These are phyloP conservation scores for Trametes punicea DNA, from an alignment of 768 basidiomycete genomes.

Conservation along the genomic window DNA sequence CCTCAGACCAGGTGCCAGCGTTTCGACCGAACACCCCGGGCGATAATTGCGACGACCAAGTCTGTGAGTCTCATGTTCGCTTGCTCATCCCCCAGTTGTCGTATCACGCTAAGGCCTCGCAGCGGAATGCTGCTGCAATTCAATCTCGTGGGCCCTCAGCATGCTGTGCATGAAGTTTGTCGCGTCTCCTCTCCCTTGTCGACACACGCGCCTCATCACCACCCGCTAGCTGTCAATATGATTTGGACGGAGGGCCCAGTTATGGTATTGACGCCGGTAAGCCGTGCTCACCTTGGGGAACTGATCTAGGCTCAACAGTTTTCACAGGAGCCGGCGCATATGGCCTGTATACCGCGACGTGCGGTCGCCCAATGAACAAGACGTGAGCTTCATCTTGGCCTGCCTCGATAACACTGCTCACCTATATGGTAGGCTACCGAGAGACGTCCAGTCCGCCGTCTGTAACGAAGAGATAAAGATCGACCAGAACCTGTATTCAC, in stretches of 20 bases:
- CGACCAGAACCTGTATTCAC: constrained; percentile 9
- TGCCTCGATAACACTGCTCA: neutral
- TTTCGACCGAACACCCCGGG: constrained; percentile 14
- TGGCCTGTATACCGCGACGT: neutral
- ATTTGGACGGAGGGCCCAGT: neutral
- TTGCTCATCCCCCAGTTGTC: no score
- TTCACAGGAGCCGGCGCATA: constrained; percentile 9
- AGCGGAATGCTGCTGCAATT: constrained; percentile 21
- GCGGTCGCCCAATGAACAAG: neutral
- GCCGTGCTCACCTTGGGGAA: neutral
- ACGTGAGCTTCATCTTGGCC: neutral
- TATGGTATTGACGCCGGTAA: constrained; percentile 20
- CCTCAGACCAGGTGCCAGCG: constrained; percentile 7
- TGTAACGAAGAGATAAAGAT: constrained; percentile 19
- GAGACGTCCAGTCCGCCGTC: constrained; percentile 14
- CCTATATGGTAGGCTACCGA: neutral
- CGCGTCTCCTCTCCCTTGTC: neutral
- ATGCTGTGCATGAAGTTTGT: constrained; percentile 24
- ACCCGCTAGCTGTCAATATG: constrained; percentile 17
- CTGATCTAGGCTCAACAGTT: neutral
- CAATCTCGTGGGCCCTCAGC: constrained; percentile 17
- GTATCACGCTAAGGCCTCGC: neutral
- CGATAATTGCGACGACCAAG: constrained; percentile 21
- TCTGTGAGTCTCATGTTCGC: constrained; percentile 16
- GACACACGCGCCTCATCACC: neutral